Percentiles rank a stretch among this genome's conserved stretches.
phyloP scores from a whole-genome alignment of 495 filamentous ascomycete genomes.

The Chlorociboria aeruginascens region DNA sequence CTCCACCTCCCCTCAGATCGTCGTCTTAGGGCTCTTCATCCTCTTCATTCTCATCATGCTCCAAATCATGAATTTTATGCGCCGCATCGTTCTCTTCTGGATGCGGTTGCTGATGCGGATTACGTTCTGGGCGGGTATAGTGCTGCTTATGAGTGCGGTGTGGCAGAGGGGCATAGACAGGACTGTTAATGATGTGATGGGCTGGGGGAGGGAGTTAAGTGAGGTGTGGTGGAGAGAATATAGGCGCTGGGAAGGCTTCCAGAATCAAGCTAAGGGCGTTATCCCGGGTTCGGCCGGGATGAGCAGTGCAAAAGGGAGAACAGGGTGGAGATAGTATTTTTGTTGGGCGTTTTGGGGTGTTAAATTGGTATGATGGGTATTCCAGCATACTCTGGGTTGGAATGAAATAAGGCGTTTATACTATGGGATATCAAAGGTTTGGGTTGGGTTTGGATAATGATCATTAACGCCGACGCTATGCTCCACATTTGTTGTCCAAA shows the following conservation, averaged over 20 bases:
- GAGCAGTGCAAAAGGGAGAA: not conserved
- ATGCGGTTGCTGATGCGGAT: constrained; percentile 45
- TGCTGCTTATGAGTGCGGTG: constrained; percentile 37
- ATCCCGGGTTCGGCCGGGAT: not conserved
- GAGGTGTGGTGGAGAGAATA: constrained; percentile 48
- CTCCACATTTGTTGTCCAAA: not conserved
- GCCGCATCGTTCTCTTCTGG: constrained; percentile 62
- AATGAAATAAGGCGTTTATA: constrained; percentile 2
- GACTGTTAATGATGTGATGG: constrained; percentile 42
- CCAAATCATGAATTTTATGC: constrained; percentile 26
- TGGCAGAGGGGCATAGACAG: constrained; percentile 54
- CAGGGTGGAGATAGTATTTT: not conserved
- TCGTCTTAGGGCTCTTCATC: constrained; percentile 12
- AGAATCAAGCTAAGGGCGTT: constrained; percentile 1
- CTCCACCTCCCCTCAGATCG: constrained; percentile 9
- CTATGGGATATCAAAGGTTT: not conserved
- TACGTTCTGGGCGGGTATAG: constrained; percentile 44
- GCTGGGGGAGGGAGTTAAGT: constrained; percentile 39
- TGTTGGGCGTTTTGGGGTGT: not conserved
- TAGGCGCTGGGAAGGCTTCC: constrained; percentile 17
- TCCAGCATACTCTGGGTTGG: not conserved
- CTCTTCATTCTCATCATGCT: constrained; percentile 10
- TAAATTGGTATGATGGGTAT: too few relatives aligned
- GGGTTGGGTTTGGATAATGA: not conserved
- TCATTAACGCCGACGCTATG: constrained; percentile 19